phyloP scores from a whole-genome alignment of 2,329 filamentous ascomycete species.

The Colletotrichum tamarilloi region DNA sequence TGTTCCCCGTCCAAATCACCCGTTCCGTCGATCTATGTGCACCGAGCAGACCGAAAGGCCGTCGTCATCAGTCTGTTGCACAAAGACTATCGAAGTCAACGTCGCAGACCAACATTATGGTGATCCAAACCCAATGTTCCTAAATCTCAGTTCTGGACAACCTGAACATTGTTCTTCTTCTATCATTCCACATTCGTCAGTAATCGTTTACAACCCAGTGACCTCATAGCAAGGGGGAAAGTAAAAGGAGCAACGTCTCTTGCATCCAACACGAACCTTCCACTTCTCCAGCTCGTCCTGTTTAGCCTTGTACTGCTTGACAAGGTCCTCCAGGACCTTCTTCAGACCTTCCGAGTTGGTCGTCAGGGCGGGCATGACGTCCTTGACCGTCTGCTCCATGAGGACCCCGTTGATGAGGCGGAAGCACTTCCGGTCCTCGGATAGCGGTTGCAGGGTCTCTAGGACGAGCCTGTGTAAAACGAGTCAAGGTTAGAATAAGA shows the following conservation, averaged over 20 bases:
- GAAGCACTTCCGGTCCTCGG: slow-evolving; percentile 93
- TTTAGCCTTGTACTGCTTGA: slow-evolving; percentile 96
- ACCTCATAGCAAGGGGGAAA: neutral
- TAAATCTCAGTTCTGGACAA: slow-evolving; percentile 76
- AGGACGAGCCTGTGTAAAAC: slow-evolving; percentile 79
- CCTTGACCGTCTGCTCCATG: slow-evolving; percentile 92
- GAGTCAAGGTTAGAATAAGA: neutral
- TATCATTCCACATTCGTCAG: slow-evolving; percentile 48
- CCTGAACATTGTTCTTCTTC: slow-evolving; percentile 92
- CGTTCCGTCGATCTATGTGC: neutral
- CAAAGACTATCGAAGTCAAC: neutral
- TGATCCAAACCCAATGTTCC: neutral
- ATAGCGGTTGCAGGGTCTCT: slow-evolving; percentile 87
- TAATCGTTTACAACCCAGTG: neutral
- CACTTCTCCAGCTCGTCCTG: slow-evolving; percentile 97
- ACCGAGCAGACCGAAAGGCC: neutral
- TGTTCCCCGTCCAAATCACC: neutral
- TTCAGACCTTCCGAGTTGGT: slow-evolving; percentile 95
- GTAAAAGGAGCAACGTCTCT: neutral
- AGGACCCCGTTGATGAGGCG: slow-evolving; percentile 98
- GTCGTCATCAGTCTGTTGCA: neutral
- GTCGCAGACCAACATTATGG: neutral
- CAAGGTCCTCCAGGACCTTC: slow-evolving; percentile 92
- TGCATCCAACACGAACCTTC: slow-evolving; percentile 76
- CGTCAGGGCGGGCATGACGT: slow-evolving; percentile 89